phyloP scores from a whole-genome alignment of 805 yeast genomes.

The Zygoascus flipseniorum region DNA sequence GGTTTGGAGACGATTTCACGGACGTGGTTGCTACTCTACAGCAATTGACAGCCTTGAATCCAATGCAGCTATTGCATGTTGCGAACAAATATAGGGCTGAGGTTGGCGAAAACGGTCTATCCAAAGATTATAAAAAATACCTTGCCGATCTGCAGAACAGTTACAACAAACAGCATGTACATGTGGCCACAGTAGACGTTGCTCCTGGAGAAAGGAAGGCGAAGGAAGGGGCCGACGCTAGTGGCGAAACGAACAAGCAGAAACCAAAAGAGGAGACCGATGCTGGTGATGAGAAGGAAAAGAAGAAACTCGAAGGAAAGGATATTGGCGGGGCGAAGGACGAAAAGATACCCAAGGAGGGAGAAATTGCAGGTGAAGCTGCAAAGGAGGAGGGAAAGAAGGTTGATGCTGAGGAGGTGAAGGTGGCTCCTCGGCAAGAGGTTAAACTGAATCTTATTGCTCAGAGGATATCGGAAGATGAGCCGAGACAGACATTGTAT shows the following conservation, averaged over 20 bases:
- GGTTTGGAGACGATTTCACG: slow-evolving; percentile 44
- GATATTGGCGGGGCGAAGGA: not conserved
- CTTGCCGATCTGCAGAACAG: slow-evolving; percentile 31
- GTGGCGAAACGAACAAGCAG: not conserved
- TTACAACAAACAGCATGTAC: slow-evolving; percentile 16
- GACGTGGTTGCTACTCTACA: slow-evolving; percentile 37
- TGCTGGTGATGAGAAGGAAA: not conserved
- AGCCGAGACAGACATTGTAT: slow-evolving; percentile 20
- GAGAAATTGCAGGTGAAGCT: not conserved
- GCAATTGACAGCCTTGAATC: slow-evolving; percentile 56
- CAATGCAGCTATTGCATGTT: slow-evolving; percentile 60
- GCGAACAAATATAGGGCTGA: slow-evolving; percentile 78
- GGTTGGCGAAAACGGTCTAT: slow-evolving; percentile 63
- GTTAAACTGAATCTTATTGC: slow-evolving; percentile 1
- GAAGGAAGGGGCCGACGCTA: not conserved
- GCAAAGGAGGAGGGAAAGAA: not conserved
- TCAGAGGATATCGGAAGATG: slow-evolving; percentile 6
- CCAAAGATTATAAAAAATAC: slow-evolving; percentile 41
- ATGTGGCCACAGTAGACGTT: slow-evolving; percentile 15
- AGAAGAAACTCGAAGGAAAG: slow-evolving; percentile 7
- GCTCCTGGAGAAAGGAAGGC: slow-evolving; percentile 1
- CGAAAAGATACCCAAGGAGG: slow-evolving; percentile 6
- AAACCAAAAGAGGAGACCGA: not conserved
- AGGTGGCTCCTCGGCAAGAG: not conserved
- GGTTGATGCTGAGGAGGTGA: not conserved